phyloP scores from a whole-genome alignment of 495 filamentous ascomycete species.

The Annulohypoxylon stygium region DNA sequence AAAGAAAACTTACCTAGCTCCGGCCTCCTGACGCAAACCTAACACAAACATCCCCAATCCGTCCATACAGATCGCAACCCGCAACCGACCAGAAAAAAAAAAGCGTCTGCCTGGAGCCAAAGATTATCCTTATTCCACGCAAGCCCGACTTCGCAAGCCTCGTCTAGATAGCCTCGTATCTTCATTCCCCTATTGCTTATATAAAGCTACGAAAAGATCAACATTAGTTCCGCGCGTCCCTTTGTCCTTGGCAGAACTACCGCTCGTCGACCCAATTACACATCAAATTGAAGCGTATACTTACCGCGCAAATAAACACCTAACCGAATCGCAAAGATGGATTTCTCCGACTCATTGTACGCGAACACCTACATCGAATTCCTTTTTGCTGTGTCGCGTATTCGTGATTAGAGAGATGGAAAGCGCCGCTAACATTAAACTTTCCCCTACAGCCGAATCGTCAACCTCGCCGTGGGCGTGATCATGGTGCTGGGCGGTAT shows the following conservation, averaged over 20 bases:
- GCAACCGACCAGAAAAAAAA: not conserved
- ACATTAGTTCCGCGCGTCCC: constrained; percentile 11
- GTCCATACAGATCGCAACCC: constrained; percentile 26
- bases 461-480: constrained; percentile 89
- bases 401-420: constrained; percentile 9
- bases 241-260: constrained; percentile 4
- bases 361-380: constrained; percentile 30
- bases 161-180: not conserved
- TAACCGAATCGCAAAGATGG: constrained; percentile 51
- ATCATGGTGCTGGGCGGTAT: constrained; percentile 93
- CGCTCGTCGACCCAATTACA: not conserved
- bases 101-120: constrained; percentile 36
- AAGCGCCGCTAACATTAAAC: constrained; percentile 34
- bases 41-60: constrained; percentile 19
- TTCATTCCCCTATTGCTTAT: not conserved
- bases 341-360: constrained; percentile 63
- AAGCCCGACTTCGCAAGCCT: constrained; percentile 11
- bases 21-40: constrained; percentile 31
- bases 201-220: not conserved
- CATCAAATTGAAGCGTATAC: not conserved
- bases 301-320: constrained; percentile 14
- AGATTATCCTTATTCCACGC: not conserved
- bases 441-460: constrained; percentile 76
- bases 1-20: constrained; percentile 19
- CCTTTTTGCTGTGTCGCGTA: not conserved